A percentile compares a stretch with the other conserved stretches of the same genome.
Conservation (phyloP, 805 yeast species). For the Yarrowia phangngaensis region DNA sequence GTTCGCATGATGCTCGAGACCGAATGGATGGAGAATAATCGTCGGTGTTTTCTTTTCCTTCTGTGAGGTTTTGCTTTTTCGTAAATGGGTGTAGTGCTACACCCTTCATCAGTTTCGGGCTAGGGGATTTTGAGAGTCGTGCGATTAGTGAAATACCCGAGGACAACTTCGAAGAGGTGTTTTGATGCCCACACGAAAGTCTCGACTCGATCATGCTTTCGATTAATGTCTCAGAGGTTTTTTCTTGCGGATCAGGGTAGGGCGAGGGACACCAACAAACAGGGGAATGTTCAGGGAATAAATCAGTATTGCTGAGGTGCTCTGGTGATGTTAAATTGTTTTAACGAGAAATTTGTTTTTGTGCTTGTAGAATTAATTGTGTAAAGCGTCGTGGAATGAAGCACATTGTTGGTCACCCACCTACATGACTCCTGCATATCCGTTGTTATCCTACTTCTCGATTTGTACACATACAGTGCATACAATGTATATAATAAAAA, state of each 20-base stretch:
- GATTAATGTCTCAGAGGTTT: conserved; percentile 2
- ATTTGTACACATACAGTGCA: too few relatives aligned
- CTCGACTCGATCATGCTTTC: conserved; percentile 2
- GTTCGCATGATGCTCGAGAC: conserved; percentile 4
- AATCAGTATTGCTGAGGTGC: too few relatives aligned
- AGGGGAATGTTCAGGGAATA: too few relatives aligned
- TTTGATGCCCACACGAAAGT: conserved; percentile 2
- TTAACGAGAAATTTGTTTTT: too few relatives aligned
- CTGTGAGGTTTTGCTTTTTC: too few relatives aligned
- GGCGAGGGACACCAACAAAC: too few relatives aligned
- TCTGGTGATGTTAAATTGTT: too few relatives aligned
- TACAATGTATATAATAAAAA: too few relatives aligned
- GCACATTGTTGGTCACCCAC: conserved; percentile 11
- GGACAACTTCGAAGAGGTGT: conserved; percentile 1
- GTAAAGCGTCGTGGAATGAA: too few relatives aligned
- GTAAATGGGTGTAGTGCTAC: neutral
- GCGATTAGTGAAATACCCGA: conserved; percentile 8
- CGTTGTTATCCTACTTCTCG: conserved; percentile 23
- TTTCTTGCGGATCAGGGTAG: too few relatives aligned
- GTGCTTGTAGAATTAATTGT: too few relatives aligned
- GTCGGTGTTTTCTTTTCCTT: conserved; percentile 12
- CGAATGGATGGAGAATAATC: conserved; percentile 2
- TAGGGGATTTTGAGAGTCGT: conserved; percentile 17
- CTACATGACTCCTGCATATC: conserved; percentile 25
- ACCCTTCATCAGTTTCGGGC: conserved; percentile 2